phyloP scores from a whole-genome alignment of 169 alveolate genomes.

The Plasmodium fragile region DNA sequence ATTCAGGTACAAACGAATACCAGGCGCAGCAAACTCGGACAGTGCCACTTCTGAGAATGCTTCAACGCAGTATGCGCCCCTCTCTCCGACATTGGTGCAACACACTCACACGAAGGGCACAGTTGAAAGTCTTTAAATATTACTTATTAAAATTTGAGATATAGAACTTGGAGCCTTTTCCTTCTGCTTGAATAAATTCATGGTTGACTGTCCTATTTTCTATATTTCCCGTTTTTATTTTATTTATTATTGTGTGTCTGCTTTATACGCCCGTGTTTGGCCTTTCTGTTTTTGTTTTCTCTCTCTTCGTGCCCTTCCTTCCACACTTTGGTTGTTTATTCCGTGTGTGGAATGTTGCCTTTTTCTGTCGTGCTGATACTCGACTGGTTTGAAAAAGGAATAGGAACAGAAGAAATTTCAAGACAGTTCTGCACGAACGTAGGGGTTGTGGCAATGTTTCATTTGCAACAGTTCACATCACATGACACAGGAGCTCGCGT shows the following conservation, averaged over 20 bases:
- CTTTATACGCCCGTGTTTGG: neutral
- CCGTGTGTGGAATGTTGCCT: neutral
- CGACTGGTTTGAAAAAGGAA: neutral
- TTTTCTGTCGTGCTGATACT: neutral
- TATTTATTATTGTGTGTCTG: neutral
- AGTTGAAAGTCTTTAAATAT: slow-evolving; percentile 9
- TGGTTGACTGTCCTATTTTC: slow-evolving; percentile 7
- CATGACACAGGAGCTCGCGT: neutral
- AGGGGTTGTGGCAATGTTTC: neutral
- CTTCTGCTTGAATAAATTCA: slow-evolving; percentile 67
- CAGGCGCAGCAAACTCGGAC: neutral
- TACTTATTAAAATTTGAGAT: slow-evolving; percentile 71
- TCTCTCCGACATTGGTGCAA: neutral
- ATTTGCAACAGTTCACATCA: neutral
- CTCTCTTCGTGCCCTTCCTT: neutral
- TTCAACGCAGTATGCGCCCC: neutral
- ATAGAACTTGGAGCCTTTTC: slow-evolving; percentile 39
- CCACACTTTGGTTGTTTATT: neutral
- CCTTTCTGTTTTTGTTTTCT: neutral
- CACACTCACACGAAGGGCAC: neutral
- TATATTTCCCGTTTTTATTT: neutral
- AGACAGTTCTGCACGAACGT: neutral
- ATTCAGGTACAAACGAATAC: neutral
- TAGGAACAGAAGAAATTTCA: neutral
- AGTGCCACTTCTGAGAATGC: neutral